phyloP scores from a whole-genome alignment of 352 stramenopile genomes.

The Pythium rishiriense region DNA sequence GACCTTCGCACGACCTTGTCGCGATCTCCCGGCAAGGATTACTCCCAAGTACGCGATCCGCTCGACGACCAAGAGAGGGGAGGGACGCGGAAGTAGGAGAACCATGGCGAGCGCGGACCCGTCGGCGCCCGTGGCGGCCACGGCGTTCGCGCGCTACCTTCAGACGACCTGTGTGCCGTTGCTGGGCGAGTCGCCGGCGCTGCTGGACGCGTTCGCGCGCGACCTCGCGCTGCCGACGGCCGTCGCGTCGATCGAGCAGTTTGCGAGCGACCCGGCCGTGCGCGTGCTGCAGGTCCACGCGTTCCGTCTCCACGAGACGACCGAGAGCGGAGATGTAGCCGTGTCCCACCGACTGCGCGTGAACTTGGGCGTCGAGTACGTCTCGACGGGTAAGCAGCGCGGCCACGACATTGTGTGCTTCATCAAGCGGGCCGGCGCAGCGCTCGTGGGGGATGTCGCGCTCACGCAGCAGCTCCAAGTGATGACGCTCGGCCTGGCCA shows the following conservation, averaged over 20 bases:
- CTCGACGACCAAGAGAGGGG: conserved; percentile 7
- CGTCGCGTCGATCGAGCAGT: conserved; percentile 64
- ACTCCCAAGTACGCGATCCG: conserved; percentile 20
- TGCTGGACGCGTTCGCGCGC: conserved; percentile 45
- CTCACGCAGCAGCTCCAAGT: conserved; percentile 85
- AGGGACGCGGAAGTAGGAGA: conserved; percentile 19
- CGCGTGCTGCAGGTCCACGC: conserved; percentile 81
- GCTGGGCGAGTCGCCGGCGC: conserved; percentile 49
- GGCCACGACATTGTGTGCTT: conserved; percentile 84
- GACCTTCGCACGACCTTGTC: conserved; percentile 29
- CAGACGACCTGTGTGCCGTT: conserved; percentile 67
- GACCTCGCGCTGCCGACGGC: conserved; percentile 40
- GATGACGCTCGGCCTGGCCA: conserved; percentile 81
- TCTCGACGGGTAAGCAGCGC: conserved; percentile 48
- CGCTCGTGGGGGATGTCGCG: conserved; percentile 63
- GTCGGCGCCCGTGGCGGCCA: conserved; percentile 42
- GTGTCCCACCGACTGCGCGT: conserved; percentile 60
- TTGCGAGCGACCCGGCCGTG: conserved; percentile 55
- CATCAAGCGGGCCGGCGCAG: conserved; percentile 79
- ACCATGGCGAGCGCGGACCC: conserved; percentile 29
- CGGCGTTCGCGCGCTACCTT: conserved; percentile 58
- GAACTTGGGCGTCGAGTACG: conserved; percentile 81
- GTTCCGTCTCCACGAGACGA: conserved; percentile 32
- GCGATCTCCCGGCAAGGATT: background rate
- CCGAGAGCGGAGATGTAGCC: conserved; percentile 23